A percentile compares a stretch with the other conserved stretches of the same genome.
phyloP scores from a whole-genome alignment of 1,139 yeast species.

The Casaregolazyma lundiana region DNA sequence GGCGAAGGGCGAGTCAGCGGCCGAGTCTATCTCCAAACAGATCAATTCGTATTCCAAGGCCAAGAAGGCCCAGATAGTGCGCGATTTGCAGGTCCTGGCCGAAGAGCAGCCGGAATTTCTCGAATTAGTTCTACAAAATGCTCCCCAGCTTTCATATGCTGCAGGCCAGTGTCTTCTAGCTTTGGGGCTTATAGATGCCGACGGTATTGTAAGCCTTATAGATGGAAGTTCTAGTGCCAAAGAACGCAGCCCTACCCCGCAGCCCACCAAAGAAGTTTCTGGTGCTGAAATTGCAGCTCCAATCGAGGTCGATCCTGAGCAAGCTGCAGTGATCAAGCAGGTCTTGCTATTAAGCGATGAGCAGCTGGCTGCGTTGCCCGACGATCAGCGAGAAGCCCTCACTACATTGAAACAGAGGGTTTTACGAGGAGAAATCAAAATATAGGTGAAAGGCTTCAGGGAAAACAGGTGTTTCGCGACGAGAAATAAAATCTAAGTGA shows the following conservation, averaged over 20 bases:
- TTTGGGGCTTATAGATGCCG: conserved; percentile 48
- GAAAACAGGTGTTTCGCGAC: background rate
- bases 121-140: conserved; percentile 55
- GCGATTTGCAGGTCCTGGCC: conserved; percentile 65
- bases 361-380: conserved; percentile 57
- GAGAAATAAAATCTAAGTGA: background rate
- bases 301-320: conserved; percentile 27
- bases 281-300: conserved; percentile 11
- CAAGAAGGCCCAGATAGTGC: conserved; percentile 48
- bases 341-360: conserved; percentile 54
- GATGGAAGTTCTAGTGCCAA: conserved; percentile 12
- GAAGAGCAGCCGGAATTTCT: conserved; percentile 56
- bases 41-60: conserved; percentile 51
- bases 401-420: conserved; percentile 27
- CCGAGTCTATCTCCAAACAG: conserved; percentile 54
- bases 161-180: conserved; percentile 69
- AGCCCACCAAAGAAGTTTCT: background rate
- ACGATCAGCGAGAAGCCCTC: conserved; percentile 44
- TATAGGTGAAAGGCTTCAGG: background rate
- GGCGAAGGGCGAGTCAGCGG: conserved; percentile 46
- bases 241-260: conserved; percentile 17
- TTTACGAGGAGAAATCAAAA: conserved; percentile 24
- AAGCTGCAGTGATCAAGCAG: conserved; percentile 38
- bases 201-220: conserved; percentile 40
- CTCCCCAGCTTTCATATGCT: conserved; percentile 83